phyloP scores from a whole-genome alignment of 1,284 basidiomycete genomes.

The Xanthoconium separans region DNA sequence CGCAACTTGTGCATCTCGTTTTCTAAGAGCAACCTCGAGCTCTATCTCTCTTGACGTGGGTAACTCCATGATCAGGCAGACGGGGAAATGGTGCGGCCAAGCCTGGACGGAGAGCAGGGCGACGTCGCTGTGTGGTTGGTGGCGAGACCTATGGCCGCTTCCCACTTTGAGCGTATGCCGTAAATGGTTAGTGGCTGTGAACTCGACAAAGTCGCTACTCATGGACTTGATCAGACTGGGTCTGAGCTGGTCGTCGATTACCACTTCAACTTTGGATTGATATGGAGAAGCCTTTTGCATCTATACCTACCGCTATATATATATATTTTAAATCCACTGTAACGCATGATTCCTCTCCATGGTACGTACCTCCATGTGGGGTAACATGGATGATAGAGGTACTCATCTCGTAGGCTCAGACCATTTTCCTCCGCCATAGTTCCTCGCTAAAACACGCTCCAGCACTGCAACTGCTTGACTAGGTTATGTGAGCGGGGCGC shows the following conservation, averaged over 20 bases:
- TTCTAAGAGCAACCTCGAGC: constrained; percentile 68
- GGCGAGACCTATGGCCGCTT: constrained; percentile 31
- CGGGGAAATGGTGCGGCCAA: constrained; percentile 14
- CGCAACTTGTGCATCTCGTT: constrained; percentile 67
- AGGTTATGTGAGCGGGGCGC: constrained; percentile 1
- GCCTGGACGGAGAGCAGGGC: constrained; percentile 11
- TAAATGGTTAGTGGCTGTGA: constrained; percentile 33
- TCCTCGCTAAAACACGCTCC: background rate
- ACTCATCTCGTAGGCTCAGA: background rate
- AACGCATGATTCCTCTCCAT: background rate
- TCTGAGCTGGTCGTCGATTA: no score
- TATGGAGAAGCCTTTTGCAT: no score
- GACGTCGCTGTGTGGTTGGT: constrained; percentile 29
- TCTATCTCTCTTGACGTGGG: constrained; percentile 74
- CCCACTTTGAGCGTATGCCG: constrained; percentile 28
- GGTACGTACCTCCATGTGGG: background rate
- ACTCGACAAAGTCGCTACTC: background rate
- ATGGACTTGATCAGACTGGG: no score
- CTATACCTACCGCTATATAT: no score
- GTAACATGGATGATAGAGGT: no score
- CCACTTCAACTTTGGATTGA: no score
- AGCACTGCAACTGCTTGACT: background rate
- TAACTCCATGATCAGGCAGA: constrained; percentile 52
- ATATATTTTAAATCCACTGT: no score
- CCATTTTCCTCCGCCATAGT: background rate